Conservation (phyloP, 2,329 filamentous ascomycete species). For the Gremmenia infestans region DNA sequence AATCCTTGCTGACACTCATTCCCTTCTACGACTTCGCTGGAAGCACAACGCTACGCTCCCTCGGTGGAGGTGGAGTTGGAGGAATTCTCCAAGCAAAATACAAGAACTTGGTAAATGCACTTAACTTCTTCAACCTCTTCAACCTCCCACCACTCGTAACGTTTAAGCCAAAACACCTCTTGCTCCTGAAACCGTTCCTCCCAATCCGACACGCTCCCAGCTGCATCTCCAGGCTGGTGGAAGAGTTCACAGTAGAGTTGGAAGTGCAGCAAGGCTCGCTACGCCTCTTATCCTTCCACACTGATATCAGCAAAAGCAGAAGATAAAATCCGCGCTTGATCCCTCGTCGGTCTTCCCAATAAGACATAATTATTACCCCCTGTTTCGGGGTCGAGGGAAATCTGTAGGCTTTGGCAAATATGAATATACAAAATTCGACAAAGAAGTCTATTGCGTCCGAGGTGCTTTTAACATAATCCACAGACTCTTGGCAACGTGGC, state of each 20-base stretch:
- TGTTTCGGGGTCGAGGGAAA: too few species aligned
- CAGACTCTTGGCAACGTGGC: background rate
- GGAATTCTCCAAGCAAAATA: background rate
- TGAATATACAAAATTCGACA: background rate
- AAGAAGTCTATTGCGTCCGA: background rate
- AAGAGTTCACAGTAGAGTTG: conserved; percentile 12
- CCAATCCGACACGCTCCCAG: background rate
- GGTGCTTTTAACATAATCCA: background rate
- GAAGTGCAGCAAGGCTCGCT: conserved; percentile 7
- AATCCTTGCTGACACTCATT: background rate
- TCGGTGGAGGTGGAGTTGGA: too few species aligned
- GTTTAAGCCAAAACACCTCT: conserved; percentile 8
- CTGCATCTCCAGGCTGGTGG: conserved; percentile 1
- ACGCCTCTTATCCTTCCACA: conserved; percentile 7
- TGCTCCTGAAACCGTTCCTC: conserved; percentile 4
- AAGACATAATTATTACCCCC: too few species aligned
- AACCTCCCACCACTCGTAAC: conserved; percentile 10
- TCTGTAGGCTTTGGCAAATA: background rate
- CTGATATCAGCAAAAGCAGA: conserved; percentile 1
- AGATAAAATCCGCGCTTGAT: too few species aligned
- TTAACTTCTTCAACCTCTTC: conserved; percentile 13
- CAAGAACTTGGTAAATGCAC: conserved; percentile 9
- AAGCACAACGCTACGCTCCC: too few species aligned
- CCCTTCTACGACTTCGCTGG: too few species aligned
- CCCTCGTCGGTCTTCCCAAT: too few species aligned